Evolutionary conservation across 106 monocot genomes (phyloP), one percentile per base, ranked within the genome.

Genomic region (Acanthochlamys bracteata): DNA sequence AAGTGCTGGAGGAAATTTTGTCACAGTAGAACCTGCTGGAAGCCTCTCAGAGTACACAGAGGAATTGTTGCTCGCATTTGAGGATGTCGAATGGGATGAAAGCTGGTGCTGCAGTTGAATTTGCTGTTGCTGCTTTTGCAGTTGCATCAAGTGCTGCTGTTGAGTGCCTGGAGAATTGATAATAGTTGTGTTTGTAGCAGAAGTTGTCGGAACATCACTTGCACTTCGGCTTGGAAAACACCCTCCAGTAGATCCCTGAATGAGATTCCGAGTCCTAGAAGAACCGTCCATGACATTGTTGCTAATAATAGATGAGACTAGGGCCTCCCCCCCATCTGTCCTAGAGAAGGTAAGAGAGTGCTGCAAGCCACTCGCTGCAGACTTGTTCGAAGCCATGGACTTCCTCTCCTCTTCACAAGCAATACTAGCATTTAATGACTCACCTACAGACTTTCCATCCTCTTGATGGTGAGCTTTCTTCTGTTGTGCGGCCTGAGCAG

Each of bases 271-370:
- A 0, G 78, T 76, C 39, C 90, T 68, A 20, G 78, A 70, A 54
- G 84, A 73, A 57, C 60, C 68, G 17, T 81, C 89, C 6, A 66
- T 59, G 16, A 66, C 42, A 42, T 20, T 79, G 53, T 51, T 77
- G 54, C 51, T 67, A 39, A 77, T 52, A 10, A 77, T 54, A 20
- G 83, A 24, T 7, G 73, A 69, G 9, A 69, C 55, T 0, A 64
- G 19, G 55, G 83, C 33, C 27, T 73, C 78, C 49, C 27, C 78
- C 49, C 27, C 39, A 14, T 84, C 93, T 10, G 72, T 42, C 19
- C 79, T 79, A 0, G 83, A 73, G 49, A 86, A 94, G 24, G 67
- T 57, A 33, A 86, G 68, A 8, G 83, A 81, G 9, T 85, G 89
- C 47, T 77, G 90, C 7, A 53, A 49, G 41, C 53, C 61, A 60